phyloP scores from a whole-genome alignment of 192 early-diverging fungal species.

The Backusella liffmaniae region DNA sequence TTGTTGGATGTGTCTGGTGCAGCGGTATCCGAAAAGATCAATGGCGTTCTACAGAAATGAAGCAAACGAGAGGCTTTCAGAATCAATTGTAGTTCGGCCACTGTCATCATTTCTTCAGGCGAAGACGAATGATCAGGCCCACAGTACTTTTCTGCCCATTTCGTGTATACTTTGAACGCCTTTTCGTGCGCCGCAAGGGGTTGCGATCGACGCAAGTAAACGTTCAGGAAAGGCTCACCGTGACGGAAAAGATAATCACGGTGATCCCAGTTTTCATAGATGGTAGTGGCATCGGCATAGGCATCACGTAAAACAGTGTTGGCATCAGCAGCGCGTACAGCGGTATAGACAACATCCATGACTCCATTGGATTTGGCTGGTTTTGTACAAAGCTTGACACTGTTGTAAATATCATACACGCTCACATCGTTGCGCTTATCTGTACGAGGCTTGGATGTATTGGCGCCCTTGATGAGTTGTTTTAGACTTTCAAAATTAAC shows the following conservation, averaged over 20 bases:
- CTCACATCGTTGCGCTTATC: background rate
- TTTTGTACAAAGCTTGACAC: background rate
- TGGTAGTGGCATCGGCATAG: conserved; percentile 24
- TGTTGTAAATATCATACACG: conserved; percentile 7
- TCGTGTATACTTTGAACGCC: conserved; percentile 51
- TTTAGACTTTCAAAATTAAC: conserved; percentile 20
- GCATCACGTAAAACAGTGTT: conserved; percentile 35
- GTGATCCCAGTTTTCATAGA: conserved; percentile 23
- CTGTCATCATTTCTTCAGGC: conserved; percentile 44
- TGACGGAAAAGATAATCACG: conserved; percentile 51
- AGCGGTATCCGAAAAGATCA: conserved; percentile 45
- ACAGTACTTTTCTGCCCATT: conserved; percentile 53
- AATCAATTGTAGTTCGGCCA: conserved; percentile 48
- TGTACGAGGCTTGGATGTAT: background rate
- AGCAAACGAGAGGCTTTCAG: conserved; percentile 53
- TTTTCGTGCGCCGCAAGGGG: conserved; percentile 53
- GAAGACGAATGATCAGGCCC: conserved; percentile 17
- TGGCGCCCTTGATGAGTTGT: conserved; percentile 9
- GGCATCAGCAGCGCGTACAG: conserved; percentile 27
- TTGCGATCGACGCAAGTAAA: conserved; percentile 45
- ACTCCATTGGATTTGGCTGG: background rate
- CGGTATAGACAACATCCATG: conserved; percentile 31
- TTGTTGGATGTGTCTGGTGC: conserved; percentile 15
- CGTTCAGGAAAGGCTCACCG: conserved; percentile 51
- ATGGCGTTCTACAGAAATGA: conserved; percentile 58